phyloP scores from a whole-genome alignment of 1,139 yeast genomes.

The Candida sp. region DNA sequence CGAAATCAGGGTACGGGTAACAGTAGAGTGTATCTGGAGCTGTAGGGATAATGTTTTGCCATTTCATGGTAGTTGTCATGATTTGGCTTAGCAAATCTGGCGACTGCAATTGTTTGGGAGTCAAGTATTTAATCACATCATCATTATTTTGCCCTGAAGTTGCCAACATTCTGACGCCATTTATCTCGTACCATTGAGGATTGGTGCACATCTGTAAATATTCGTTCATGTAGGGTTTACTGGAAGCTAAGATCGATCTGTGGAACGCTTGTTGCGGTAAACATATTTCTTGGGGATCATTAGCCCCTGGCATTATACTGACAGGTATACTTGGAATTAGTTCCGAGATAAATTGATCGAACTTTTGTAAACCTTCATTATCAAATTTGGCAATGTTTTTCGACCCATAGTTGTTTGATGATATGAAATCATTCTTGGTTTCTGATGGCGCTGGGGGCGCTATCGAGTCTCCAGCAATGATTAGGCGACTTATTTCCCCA shows the following conservation, averaged over 20 bases:
- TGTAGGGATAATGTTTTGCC: slow-evolving; percentile 92
- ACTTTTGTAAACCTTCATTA: slow-evolving; percentile 31
- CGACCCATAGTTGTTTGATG: slow-evolving; percentile 49
- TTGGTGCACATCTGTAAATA: slow-evolving; percentile 57
- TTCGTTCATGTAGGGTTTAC: slow-evolving; percentile 41
- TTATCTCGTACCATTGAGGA: slow-evolving; percentile 65
- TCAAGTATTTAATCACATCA: slow-evolving; percentile 68
- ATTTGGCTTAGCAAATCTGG: slow-evolving; percentile 39
- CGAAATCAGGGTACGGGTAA: slow-evolving; percentile 76
- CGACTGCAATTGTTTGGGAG: slow-evolving; percentile 12
- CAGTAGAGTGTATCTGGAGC: slow-evolving; percentile 96
- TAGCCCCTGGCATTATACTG: slow-evolving; percentile 77
- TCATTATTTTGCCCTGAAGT: slow-evolving; percentile 82
- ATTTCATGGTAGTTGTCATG: slow-evolving; percentile 65
- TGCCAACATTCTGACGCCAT: slow-evolving; percentile 59
- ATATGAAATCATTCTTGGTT: slow-evolving; percentile 28
- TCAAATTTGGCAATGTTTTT: slow-evolving; percentile 50
- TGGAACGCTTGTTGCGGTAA: slow-evolving; percentile 92
- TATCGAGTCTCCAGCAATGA: slow-evolving; percentile 80
- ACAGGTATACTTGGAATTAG: slow-evolving; percentile 61
- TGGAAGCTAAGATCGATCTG: slow-evolving; percentile 57
- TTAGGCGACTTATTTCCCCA: slow-evolving; percentile 45
- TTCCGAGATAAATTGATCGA: slow-evolving; percentile 63
- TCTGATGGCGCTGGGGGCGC: slow-evolving; percentile 23
- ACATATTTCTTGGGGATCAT: slow-evolving; percentile 80